These are phyloP conservation scores for Sedum album DNA, from an alignment of 164 flowering plant species.

Conservation along the genomic window DNA sequence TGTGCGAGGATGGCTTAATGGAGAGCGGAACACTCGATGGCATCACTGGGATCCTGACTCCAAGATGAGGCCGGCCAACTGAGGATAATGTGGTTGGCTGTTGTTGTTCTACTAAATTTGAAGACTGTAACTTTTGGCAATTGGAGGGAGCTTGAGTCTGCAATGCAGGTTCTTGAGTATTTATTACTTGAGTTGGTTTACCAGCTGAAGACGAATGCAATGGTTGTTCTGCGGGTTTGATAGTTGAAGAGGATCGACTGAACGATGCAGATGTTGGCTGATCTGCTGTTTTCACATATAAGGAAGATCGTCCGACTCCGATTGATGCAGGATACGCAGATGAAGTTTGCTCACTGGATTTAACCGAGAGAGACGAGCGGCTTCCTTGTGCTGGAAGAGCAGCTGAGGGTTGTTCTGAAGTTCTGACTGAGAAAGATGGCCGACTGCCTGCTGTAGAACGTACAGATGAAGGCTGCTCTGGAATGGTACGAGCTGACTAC, in stretches of 20 bases:
- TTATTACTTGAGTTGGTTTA: constrained; percentile 10
- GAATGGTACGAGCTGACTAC: constrained; percentile 47
- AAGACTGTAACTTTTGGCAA: constrained; percentile 10
- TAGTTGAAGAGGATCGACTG: constrained; percentile 8
- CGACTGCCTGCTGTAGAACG: constrained; percentile 17
- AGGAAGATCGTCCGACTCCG: constrained; percentile 6
- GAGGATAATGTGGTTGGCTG: constrained; percentile 27
- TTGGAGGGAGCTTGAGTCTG: constrained; percentile 14
- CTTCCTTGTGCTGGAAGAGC: constrained; percentile 15
- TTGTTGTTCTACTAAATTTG: constrained; percentile 21
- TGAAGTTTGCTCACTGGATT: constrained; percentile 13
- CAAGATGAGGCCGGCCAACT: constrained; percentile 32
- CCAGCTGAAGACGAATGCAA: background rate
- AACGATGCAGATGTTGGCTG: constrained; percentile 16
- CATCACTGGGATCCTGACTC: constrained; percentile 37
- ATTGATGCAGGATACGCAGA: constrained; percentile 10
- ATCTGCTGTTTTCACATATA: constrained; percentile 11
- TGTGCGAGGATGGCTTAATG: constrained; percentile 31
- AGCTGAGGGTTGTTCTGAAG: constrained; percentile 13
- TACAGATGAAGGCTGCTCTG: constrained; percentile 25
- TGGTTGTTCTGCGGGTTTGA: constrained; percentile 11
- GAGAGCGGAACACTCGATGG: constrained; percentile 50
- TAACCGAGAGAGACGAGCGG: constrained; percentile 16
- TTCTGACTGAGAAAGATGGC: constrained; percentile 10
- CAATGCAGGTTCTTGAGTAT: constrained; percentile 18